Percentiles rank a stretch among this genome's conserved stretches.
phyloP scores from a whole-genome alignment of 345 rosid genomes.

The Laguncularia racemosa region DNA sequence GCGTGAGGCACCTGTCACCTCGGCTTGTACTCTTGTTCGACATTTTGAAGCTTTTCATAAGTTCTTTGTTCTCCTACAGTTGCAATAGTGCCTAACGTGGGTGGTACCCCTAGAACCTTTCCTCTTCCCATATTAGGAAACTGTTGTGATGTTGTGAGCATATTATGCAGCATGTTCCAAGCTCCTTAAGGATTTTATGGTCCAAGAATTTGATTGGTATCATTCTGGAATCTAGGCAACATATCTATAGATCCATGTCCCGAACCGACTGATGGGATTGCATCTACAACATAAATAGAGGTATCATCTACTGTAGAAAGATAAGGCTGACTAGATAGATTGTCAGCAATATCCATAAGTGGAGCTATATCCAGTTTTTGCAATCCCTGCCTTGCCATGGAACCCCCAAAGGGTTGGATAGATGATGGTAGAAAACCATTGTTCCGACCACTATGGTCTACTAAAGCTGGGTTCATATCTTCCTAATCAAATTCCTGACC shows the following conservation, averaged over 20 bases:
- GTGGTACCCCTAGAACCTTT: slow-evolving; percentile 31
- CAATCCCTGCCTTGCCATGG: slow-evolving; percentile 36
- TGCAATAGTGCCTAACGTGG: slow-evolving; percentile 34
- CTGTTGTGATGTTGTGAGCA: not conserved
- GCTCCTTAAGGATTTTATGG: too few species aligned
- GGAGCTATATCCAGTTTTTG: slow-evolving; percentile 29
- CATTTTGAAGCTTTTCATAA: slow-evolving; percentile 27
- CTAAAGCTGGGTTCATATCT: slow-evolving; percentile 89
- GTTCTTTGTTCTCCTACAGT: slow-evolving; percentile 21
- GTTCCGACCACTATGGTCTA: slow-evolving; percentile 35
- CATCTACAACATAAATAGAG: slow-evolving; percentile 24
- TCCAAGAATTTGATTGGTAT: too few species aligned
- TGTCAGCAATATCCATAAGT: slow-evolving; percentile 31
- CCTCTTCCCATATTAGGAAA: slow-evolving; percentile 35
- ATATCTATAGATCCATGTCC: not conserved
- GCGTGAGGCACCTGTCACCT: too few species aligned
- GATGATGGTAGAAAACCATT: slow-evolving; percentile 44
- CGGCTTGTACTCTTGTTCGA: slow-evolving; percentile 31
- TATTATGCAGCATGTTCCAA: too few species aligned
- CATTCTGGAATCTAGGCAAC: too few species aligned
- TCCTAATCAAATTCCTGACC: slow-evolving; percentile 99
- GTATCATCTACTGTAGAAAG: slow-evolving; percentile 30
- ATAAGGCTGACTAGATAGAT: slow-evolving; percentile 28
- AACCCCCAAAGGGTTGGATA: slow-evolving; percentile 32
- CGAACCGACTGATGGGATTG: slow-evolving; percentile 27